Evolutionary conservation across 1,139 yeast genomes (phyloP).

Genomic region (Sugiyamaella novakii): DNA sequence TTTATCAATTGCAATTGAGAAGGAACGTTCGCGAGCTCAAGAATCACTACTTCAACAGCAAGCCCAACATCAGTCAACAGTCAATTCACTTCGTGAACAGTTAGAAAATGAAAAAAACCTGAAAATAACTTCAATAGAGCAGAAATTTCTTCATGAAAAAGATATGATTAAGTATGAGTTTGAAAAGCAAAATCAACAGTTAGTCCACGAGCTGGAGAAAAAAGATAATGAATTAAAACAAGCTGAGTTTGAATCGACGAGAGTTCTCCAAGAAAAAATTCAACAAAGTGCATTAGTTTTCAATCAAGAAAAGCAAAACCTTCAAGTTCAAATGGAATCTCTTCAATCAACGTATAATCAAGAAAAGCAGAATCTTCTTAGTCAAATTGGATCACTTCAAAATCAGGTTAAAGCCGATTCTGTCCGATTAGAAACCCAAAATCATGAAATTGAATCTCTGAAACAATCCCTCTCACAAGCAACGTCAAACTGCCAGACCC

Average conservation of each 20-base stretch:
- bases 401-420: conserved; percentile 32
- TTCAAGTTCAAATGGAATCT: conserved; percentile 14
- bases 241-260: conserved; percentile 25
- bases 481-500: conserved; percentile 25
- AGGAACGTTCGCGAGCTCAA: conserved; percentile 11
- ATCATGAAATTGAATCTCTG: conserved; percentile 38
- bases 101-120: conserved; percentile 26
- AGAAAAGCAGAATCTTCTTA: conserved; percentile 12
- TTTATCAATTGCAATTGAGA: conserved; percentile 12
- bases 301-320: conserved; percentile 13
- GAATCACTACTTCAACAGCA: conserved; percentile 12
- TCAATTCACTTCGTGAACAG: conserved; percentile 27
- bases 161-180: conserved; percentile 10
- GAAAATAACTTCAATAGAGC: conserved; percentile 16
- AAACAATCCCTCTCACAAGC: conserved; percentile 25
- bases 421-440: conserved; percentile 33
- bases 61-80: conserved; percentile 23
- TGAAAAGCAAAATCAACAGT: conserved; percentile 9
- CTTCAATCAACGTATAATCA: conserved; percentile 1
- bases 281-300: conserved; percentile 6
- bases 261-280: conserved; percentile 25
- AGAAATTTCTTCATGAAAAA: conserved; percentile 7
- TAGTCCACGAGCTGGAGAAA: conserved; percentile 19
- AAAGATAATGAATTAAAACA: conserved; percentile 23
- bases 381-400: conserved; percentile 14